A percentile compares a stretch with the other conserved stretches of the same genome.
Evolutionary conservation across 1,284 basidiomycete genomes (phyloP).

Genomic region (Naganishia albida): DNA sequence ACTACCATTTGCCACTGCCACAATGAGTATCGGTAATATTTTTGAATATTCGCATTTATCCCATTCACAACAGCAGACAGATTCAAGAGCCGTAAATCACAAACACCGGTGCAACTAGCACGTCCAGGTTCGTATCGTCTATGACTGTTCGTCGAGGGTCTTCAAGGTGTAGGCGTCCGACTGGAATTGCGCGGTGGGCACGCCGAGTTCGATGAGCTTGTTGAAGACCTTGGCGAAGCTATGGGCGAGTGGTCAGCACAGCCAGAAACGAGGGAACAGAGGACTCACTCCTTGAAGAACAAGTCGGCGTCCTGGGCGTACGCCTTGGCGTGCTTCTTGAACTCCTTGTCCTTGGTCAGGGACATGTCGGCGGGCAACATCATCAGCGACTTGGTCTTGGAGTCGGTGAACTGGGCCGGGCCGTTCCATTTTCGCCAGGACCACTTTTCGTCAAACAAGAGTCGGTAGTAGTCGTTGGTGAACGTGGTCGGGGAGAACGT

Average conservation of each 20-base stretch:
- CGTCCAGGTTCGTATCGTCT: background rate
- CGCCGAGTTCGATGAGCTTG: conserved; percentile 84
- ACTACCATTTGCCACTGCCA: too few relatives aligned
- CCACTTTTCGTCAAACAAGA: conserved; percentile 82
- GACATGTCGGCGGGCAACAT: conserved; percentile 87
- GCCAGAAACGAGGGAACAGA: background rate
- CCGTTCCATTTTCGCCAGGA: conserved; percentile 70
- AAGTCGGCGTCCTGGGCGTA: conserved; percentile 80
- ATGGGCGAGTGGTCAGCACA: conserved; percentile 24
- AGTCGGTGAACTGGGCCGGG: conserved; percentile 92
- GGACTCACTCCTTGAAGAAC: conserved; percentile 83
- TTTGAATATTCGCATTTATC: background rate
- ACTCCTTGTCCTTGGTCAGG: conserved; percentile 79
- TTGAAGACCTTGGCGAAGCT: conserved; percentile 78
- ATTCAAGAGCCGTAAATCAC: background rate
- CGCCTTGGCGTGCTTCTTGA: conserved; percentile 78
- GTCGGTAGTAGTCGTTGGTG: conserved; percentile 87
- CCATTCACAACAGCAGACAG: background rate
- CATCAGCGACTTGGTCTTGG: conserved; percentile 85
- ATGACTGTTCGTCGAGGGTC: conserved; percentile 62
- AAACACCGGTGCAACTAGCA: background rate
- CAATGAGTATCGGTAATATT: background rate
- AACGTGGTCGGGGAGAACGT: conserved; percentile 66
- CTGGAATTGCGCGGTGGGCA: conserved; percentile 74
- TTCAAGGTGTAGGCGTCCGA: conserved; percentile 72